phyloP scores from a whole-genome alignment of 2,329 filamentous ascomycete genomes.

The Neofusicoccum laricinum region DNA sequence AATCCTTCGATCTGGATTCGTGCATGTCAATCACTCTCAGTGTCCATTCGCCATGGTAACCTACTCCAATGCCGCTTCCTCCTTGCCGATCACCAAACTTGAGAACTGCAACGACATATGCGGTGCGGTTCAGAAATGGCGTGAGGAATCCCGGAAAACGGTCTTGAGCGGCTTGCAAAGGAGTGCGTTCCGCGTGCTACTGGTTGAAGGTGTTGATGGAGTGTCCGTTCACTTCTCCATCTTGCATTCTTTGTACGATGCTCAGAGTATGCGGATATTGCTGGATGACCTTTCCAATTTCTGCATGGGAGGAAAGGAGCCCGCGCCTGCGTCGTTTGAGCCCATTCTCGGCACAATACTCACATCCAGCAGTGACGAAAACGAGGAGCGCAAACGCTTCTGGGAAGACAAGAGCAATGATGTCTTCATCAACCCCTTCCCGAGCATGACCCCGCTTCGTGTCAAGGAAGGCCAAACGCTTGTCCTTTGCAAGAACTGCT shows the following conservation, averaged over 20 bases:
- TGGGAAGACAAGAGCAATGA: constrained; percentile 60
- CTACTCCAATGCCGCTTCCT: constrained; percentile 39
- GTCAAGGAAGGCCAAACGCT: constrained; percentile 32
- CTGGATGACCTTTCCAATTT: constrained; percentile 55
- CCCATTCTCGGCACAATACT: constrained; percentile 47
- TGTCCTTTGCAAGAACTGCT: constrained; percentile 38
- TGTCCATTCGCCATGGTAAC: constrained; percentile 74
- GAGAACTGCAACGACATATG: background rate
- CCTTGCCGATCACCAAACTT: constrained; percentile 34
- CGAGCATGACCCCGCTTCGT: constrained; percentile 65
- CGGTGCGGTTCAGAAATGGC: constrained; percentile 24
- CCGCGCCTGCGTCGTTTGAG: constrained; percentile 36
- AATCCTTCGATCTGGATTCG: constrained; percentile 76
- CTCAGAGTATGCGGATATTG: constrained; percentile 66
- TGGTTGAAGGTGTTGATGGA: constrained; percentile 37
- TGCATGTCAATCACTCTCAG: constrained; percentile 57
- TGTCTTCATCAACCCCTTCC: constrained; percentile 67
- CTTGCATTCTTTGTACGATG: constrained; percentile 86
- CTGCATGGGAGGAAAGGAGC: constrained; percentile 29
- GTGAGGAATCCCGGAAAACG: constrained; percentile 21
- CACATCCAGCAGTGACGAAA: constrained; percentile 29
- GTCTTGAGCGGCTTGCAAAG: constrained; percentile 48
- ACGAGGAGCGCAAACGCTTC: constrained; percentile 46
- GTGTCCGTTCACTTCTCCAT: constrained; percentile 51
- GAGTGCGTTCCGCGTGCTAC: constrained; percentile 62